These are phyloP conservation scores for Phaeosphaeriaceae sp. DNA, from an alignment of 2,329 filamentous ascomycete genomes.

Conservation along the genomic window DNA sequence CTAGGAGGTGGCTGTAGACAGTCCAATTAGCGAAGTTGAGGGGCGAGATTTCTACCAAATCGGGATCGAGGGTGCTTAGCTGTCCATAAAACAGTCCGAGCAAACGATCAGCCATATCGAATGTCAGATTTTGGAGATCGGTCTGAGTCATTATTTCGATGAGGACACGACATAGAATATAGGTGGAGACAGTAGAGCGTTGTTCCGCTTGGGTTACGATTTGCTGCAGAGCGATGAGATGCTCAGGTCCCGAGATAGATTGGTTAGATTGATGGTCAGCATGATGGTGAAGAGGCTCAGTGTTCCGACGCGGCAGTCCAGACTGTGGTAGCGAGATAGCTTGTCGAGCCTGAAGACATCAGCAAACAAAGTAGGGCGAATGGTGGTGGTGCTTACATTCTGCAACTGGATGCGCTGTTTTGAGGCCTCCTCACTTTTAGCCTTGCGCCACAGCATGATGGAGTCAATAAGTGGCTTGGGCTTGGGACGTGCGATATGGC, in stretches of 20 bases:
- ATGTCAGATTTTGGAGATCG: constrained; percentile 78
- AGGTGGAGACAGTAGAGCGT: constrained; percentile 91
- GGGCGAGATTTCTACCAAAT: constrained; percentile 77
- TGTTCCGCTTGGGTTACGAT: constrained; percentile 82
- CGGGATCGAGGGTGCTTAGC: constrained; percentile 84
- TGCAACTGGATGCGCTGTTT: constrained; percentile 40
- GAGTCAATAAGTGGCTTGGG: constrained; percentile 95
- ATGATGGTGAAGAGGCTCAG: constrained; percentile 39
- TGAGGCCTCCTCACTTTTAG: constrained; percentile 83
- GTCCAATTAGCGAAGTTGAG: constrained; percentile 95
- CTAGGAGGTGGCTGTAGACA: constrained; percentile 88
- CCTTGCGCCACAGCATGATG: constrained; percentile 98
- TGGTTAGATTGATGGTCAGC: constrained; percentile 30
- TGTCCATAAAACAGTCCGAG: constrained; percentile 98
- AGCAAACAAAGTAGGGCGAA: constrained; percentile 13
- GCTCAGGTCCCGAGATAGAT: constrained; percentile 36
- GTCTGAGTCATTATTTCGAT: constrained; percentile 95
- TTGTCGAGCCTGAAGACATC: constrained; percentile 37
- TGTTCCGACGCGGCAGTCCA: constrained; percentile 45
- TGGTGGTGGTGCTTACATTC: constrained; percentile 26
- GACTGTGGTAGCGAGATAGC: constrained; percentile 31
- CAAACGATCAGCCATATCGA: constrained; percentile 91
- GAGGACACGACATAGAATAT: constrained; percentile 90
- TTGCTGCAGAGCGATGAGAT: constrained; percentile 64
- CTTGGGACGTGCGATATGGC: constrained; percentile 91